phyloP scores from a whole-genome alignment of 179 eudicot species.

The Spergularia azorica region DNA sequence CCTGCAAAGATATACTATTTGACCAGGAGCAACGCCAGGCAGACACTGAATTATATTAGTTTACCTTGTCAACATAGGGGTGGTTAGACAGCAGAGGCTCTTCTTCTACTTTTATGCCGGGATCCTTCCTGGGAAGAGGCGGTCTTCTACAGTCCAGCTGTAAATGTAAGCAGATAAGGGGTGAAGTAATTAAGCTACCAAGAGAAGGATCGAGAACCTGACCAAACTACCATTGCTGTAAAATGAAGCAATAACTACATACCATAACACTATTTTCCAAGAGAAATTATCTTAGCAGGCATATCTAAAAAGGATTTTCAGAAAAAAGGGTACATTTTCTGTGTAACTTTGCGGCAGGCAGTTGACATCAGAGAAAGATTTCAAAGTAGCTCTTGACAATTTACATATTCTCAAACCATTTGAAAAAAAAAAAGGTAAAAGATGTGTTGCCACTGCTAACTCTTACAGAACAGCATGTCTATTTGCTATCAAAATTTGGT shows the following conservation, averaged over 20 bases:
- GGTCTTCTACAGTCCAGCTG: constrained; percentile 96
- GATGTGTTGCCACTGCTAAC: too few species aligned
- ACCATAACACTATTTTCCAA: not conserved
- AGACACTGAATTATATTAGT: not conserved
- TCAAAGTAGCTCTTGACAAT: too few species aligned
- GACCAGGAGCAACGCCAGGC: not conserved
- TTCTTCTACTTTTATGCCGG: constrained; percentile 77
- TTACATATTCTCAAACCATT: too few species aligned
- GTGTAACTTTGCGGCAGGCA: not conserved
- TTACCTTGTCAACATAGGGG: constrained; percentile 94
- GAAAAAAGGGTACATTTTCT: too few species aligned
- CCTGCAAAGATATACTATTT: not conserved
- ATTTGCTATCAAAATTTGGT: not conserved
- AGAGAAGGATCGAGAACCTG: not conserved
- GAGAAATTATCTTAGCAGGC: not conserved
- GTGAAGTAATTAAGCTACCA: not conserved
- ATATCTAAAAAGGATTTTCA: too few species aligned
- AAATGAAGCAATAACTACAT: not conserved
- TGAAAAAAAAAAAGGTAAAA: too few species aligned
- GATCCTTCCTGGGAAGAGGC: constrained; percentile 88
- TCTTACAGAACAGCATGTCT: not conserved
- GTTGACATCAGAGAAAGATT: not conserved
- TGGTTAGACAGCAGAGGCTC: constrained; percentile 86
- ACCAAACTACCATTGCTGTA: not conserved
- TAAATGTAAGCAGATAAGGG: constrained; percentile 19